A percentile compares a stretch with the other conserved stretches of the same genome.
These are phyloP conservation scores for Botryotinia calthae DNA, from an alignment of 2,329 filamentous ascomycete genomes.

Conservation along the genomic window DNA sequence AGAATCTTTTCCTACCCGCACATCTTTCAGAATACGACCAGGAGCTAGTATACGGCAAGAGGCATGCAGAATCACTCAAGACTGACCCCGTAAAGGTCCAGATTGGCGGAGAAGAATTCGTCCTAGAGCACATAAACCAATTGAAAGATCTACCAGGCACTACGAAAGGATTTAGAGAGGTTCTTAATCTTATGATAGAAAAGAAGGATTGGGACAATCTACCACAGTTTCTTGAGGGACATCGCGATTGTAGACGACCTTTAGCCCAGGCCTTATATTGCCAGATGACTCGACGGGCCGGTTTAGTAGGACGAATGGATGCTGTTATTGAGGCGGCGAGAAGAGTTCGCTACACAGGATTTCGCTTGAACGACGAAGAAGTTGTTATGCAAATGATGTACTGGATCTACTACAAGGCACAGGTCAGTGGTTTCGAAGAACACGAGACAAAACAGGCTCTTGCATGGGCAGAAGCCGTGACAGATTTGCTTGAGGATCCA, in stretches of 20 bases:
- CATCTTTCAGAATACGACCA: slow-evolving; percentile 55
- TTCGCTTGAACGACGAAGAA: slow-evolving; percentile 28
- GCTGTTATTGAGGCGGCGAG: slow-evolving; percentile 36
- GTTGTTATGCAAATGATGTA: slow-evolving; percentile 28
- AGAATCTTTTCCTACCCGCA: slow-evolving; percentile 59
- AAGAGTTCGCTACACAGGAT: slow-evolving; percentile 33
- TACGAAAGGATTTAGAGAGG: slow-evolving; percentile 21
- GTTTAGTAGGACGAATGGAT: slow-evolving; percentile 29
- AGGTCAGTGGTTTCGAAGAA: slow-evolving; percentile 26
- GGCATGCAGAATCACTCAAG: slow-evolving; percentile 49
- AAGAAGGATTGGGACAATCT: slow-evolving; percentile 39
- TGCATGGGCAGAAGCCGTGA: slow-evolving; percentile 35
- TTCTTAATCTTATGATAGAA: slow-evolving; percentile 36
- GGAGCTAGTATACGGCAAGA: slow-evolving; percentile 50
- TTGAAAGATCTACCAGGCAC: slow-evolving; percentile 28
- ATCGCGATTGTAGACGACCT: slow-evolving; percentile 25
- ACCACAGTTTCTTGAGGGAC: slow-evolving; percentile 36
- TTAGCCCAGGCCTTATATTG: background rate
- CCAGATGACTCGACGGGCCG: slow-evolving; percentile 27
- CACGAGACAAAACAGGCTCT: slow-evolving; percentile 34
- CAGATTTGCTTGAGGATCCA: slow-evolving; percentile 34
- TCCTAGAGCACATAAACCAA: slow-evolving; percentile 33
- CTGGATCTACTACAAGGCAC: slow-evolving; percentile 31
- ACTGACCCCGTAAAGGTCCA: slow-evolving; percentile 57
- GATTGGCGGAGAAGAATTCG: slow-evolving; percentile 51